phyloP scores from a whole-genome alignment of 129 eudicot species.

The Erigeron canadensis region DNA sequence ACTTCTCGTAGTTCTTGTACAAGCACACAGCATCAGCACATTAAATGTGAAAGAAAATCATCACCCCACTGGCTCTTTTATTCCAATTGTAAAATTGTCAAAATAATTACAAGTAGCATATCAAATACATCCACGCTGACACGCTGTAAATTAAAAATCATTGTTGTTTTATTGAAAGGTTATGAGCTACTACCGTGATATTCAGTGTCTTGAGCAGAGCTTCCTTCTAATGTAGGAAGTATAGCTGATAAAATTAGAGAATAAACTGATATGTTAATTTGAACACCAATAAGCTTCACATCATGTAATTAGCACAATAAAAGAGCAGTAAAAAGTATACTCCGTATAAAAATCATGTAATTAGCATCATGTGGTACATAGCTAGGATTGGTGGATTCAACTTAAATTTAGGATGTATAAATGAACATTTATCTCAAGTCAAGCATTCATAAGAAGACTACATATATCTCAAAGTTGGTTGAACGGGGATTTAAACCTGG shows the following conservation, averaged over 20 bases:
- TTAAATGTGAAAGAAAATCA: constrained; percentile 78
- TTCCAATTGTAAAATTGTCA: no score
- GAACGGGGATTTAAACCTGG: no score
- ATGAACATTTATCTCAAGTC: no score
- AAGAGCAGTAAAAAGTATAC: no score
- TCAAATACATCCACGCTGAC: not conserved
- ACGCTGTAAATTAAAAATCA: not conserved
- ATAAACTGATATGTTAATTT: constrained; percentile 52
- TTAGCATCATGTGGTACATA: no score
- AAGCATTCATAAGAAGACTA: no score
- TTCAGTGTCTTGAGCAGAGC: constrained; percentile 70
- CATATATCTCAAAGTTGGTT: no score
- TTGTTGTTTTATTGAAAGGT: not conserved
- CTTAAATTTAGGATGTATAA: no score
- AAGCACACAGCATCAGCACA: constrained; percentile 92
- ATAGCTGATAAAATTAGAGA: constrained; percentile 75
- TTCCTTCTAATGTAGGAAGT: constrained; percentile 75
- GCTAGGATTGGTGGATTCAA: no score
- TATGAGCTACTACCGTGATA: constrained; percentile 44
- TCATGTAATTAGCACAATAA: constrained; percentile 1
- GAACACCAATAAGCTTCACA: constrained; percentile 17
- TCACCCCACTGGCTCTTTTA: constrained; percentile 55
- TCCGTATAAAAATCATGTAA: no score
- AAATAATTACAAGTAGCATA: not conserved
- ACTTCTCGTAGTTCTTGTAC: constrained; percentile 91